Evolutionary conservation across 345 rosid genomes (phyloP).

Genomic region (Gossypium thurberi): DNA sequence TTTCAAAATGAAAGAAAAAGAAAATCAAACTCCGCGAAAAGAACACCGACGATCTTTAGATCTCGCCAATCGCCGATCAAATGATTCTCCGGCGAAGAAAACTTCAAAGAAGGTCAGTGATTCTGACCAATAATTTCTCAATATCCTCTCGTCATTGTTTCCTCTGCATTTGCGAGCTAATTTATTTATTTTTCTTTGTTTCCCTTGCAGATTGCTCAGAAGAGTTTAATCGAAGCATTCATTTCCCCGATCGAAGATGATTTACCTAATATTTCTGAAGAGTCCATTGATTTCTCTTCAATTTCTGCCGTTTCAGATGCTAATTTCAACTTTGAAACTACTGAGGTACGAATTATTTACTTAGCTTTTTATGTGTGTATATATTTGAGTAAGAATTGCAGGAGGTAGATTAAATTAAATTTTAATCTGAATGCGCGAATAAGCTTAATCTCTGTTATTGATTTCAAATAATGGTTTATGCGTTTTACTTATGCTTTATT

Average conservation of each 20-base stretch:
- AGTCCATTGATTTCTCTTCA: constrained; percentile 2
- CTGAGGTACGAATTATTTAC: constrained; percentile 7
- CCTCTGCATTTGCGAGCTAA: neutral
- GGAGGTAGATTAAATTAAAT: neutral
- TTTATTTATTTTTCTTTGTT: neutral
- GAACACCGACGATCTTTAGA: constrained; percentile 12
- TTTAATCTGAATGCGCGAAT: neutral
- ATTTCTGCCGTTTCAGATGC: constrained; percentile 6
- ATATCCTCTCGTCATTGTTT: neutral
- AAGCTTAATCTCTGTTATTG: neutral
- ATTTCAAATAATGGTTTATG: neutral
- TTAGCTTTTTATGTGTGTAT: neutral
- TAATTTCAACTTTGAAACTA: neutral
- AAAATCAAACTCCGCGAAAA: constrained; percentile 16
- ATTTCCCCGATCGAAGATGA: constrained; percentile 4
- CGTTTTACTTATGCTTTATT: neutral
- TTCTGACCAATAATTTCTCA: neutral
- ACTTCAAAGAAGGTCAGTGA: constrained; percentile 6
- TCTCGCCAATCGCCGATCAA: constrained; percentile 7
- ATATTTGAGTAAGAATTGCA: neutral
- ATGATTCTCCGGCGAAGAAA: constrained; percentile 21
- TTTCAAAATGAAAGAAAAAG: constrained; percentile 17
- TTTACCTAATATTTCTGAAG: constrained; percentile 3
- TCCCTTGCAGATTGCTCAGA: neutral
- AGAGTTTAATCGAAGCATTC: neutral